Conservation (phyloP, 345 rosid species). For the Mangifera indica region DNA sequence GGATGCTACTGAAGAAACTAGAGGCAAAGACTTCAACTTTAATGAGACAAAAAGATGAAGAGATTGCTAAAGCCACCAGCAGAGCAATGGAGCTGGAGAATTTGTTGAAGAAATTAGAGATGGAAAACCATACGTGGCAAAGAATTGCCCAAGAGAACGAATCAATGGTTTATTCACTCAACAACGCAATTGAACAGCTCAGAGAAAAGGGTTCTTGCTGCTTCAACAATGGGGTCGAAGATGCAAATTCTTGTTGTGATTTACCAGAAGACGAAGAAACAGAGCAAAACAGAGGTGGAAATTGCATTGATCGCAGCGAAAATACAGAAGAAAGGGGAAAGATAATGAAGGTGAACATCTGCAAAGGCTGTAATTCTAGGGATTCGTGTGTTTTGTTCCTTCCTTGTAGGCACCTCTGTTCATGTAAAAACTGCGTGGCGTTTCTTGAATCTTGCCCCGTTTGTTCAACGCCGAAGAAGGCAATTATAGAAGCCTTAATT, state of each 20-base stretch:
- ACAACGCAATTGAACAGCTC: slow-evolving; percentile 47
- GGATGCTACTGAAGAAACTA: slow-evolving; percentile 31
- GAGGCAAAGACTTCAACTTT: slow-evolving; percentile 41
- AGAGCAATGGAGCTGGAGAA: slow-evolving; percentile 57
- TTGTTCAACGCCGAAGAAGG: slow-evolving; percentile 67
- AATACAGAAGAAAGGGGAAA: slow-evolving; percentile 4
- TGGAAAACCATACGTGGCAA: slow-evolving; percentile 64
- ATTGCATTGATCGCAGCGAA: background rate
- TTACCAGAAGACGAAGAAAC: slow-evolving; percentile 12
- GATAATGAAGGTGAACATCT: slow-evolving; percentile 20
- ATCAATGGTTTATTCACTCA: slow-evolving; percentile 48
- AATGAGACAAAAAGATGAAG: slow-evolving; percentile 58
- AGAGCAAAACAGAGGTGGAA: slow-evolving; percentile 18
- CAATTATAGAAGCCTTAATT: slow-evolving; percentile 64
- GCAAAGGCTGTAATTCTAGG: slow-evolving; percentile 53
- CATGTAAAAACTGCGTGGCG: slow-evolving; percentile 61
- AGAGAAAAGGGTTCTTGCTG: slow-evolving; percentile 40
- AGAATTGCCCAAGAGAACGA: slow-evolving; percentile 57
- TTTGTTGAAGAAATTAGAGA: slow-evolving; percentile 47
- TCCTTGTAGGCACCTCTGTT: slow-evolving; percentile 91
- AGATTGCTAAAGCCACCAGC: slow-evolving; percentile 47
- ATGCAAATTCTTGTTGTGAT: slow-evolving; percentile 56
- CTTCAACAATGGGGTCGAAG: slow-evolving; percentile 39
- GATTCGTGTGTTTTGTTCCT: slow-evolving; percentile 69
- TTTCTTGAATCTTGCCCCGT: slow-evolving; percentile 66